Percentiles rank a stretch among this genome's conserved stretches.
These are phyloP conservation scores for Zizania palustris DNA, from an alignment of 202 grass and related monocot genomes.

Conservation along the genomic window DNA sequence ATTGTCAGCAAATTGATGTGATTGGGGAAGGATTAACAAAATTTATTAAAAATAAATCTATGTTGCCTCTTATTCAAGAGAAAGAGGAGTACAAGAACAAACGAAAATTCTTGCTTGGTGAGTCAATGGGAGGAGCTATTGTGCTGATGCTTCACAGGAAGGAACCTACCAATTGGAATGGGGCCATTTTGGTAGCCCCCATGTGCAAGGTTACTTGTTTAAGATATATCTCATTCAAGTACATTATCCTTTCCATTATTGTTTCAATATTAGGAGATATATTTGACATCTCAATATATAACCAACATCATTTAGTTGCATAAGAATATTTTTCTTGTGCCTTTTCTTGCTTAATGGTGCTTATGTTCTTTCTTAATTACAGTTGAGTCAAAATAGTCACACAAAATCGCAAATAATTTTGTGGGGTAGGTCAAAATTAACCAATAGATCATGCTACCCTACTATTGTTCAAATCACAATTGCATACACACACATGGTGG, in stretches of 20 bases:
- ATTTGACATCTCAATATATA: not conserved
- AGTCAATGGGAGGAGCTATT: constrained; percentile 81
- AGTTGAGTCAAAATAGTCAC: too few relatives aligned
- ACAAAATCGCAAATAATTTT: too few relatives aligned
- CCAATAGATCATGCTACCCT: too few relatives aligned
- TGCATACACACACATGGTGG: too few relatives aligned
- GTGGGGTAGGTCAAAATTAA: too few relatives aligned
- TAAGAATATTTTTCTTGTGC: too few relatives aligned
- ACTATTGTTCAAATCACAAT: too few relatives aligned
- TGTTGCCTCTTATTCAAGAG: constrained; percentile 26
- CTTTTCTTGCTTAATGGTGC: too few relatives aligned
- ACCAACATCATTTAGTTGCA: not conserved
- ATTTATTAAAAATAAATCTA: not conserved
- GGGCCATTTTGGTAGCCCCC: constrained; percentile 70
- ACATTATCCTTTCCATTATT: not conserved
- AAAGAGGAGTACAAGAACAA: constrained; percentile 37
- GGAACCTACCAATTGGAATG: constrained; percentile 65
- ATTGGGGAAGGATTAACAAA: not conserved
- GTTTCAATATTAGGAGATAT: not conserved
- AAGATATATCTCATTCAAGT: not conserved
- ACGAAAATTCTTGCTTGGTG: constrained; percentile 59
- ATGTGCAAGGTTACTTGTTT: constrained; percentile 71
- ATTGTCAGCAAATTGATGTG: not conserved
- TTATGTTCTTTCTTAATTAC: too few relatives aligned
- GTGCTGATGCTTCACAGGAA: constrained; percentile 65